phyloP scores from a whole-genome alignment of 148 eudicot genomes.

The Rhododendron kiyosumense region DNA sequence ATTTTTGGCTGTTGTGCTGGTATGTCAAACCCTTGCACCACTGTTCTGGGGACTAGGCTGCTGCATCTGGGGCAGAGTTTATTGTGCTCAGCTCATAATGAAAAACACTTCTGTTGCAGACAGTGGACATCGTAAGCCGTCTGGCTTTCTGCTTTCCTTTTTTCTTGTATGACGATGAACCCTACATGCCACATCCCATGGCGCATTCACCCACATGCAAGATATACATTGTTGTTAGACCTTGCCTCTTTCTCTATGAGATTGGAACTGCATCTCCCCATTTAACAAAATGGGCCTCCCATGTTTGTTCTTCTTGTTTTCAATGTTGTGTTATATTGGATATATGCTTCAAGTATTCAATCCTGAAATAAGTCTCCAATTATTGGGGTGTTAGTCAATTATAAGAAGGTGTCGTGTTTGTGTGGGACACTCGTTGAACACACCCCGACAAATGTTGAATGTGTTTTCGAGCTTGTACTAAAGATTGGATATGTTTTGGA shows the following conservation, averaged over 20 bases:
- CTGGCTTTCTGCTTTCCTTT: neutral
- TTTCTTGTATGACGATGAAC: neutral
- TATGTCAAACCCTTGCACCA: neutral
- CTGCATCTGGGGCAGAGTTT: neutral
- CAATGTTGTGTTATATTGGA: neutral
- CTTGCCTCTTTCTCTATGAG: neutral
- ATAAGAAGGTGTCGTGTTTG: neutral
- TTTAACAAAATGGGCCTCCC: neutral
- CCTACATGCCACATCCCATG: neutral
- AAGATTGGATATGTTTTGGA: neutral
- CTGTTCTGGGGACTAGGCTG: neutral
- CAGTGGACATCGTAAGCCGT: neutral
- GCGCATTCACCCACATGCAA: neutral
- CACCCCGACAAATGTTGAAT: neutral
- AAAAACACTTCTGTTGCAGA: neutral
- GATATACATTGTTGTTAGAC: neutral
- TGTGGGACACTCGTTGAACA: neutral
- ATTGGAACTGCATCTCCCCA: neutral
- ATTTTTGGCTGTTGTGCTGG: neutral
- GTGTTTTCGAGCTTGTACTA: neutral
- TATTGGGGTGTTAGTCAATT: neutral
- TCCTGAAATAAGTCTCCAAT: neutral
- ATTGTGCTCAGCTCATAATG: neutral
- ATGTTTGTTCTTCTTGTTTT: neutral
- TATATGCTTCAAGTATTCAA: neutral